A percentile compares a stretch with the other conserved stretches of the same genome.
Conservation (phyloP, 1,284 basidiomycete genomes). For the Tranzscheliella williamsii region DNA sequence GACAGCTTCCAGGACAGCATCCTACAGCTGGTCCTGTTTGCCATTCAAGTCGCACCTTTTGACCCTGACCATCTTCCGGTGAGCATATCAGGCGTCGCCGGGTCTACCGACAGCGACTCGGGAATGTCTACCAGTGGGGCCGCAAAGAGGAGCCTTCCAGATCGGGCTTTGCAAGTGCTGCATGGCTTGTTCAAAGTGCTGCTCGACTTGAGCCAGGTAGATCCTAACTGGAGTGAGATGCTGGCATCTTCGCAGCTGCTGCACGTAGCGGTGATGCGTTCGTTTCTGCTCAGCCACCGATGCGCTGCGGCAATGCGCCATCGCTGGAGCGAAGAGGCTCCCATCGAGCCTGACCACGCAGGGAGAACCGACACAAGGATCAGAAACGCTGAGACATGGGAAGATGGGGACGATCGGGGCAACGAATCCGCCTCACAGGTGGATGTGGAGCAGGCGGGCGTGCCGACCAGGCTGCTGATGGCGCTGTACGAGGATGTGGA, state of each 20-base stretch:
- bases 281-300: constrained; percentile 16
- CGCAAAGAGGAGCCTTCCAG: no score
- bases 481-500: constrained; percentile 25
- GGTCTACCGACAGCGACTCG: not conserved
- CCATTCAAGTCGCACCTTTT: constrained; percentile 17
- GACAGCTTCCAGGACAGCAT: constrained; percentile 9
- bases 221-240: constrained; percentile 30
- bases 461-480: not conserved
- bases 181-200: constrained; percentile 27
- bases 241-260: constrained; percentile 13
- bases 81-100: not conserved
- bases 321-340: not conserved
- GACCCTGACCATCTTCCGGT: not conserved
- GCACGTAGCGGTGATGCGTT: constrained; percentile 9
- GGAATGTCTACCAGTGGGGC: not conserved
- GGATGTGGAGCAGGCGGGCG: not conserved
- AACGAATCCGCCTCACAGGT: not conserved
- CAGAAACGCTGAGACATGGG: not conserved
- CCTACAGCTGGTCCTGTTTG: constrained; percentile 13
- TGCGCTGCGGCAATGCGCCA: constrained; percentile 5
- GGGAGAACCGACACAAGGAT: not conserved
- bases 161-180: constrained; percentile 23
- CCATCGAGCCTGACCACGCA: not conserved
- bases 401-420: not conserved
- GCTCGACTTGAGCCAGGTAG: constrained; percentile 35